Base-by-base conservation (phyloP, 208 protist genomes). In the Acanthamoeba triangularis region DNA sequence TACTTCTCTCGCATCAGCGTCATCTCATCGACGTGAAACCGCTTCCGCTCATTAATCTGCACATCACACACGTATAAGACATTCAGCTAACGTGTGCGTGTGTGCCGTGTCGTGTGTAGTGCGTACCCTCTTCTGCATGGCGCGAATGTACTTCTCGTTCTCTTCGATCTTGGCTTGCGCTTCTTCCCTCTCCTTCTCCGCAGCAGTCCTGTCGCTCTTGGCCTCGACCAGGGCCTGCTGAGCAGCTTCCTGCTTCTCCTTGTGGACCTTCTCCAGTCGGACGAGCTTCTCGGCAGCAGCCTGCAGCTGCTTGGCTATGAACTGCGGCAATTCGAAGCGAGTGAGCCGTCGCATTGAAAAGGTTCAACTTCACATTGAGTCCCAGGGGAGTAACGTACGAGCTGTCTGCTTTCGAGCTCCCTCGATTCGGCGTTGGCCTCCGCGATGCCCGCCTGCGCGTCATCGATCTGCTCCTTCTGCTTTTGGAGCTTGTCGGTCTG, bases 381-480 rank as follows among this genome's bases (percentile, higher is more conserved):
- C 33, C 3, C 30, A n/a, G 37, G 37, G 14, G 37, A 28, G 8
- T 3, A n/a, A 67, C 61, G 72, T 44, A 80, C 72, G 25, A 49
- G 72, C 33, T 80, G 35, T 13, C 37, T 80, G 72, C 35, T 47
- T 20, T 80, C 72, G 11, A 80, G 72, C 37, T 80, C 72, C 10
- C 72, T 33, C 37, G 72, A 80, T 30, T 80, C 72, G 13, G 72
- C 30, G 18, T 20, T 80, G 72, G 72, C 72, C 33, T 80, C 72
- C 1, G 72, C 35, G 33, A 80, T 80, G 37, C 72, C 33, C 37
- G 72, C 8, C 33, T 80, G 72, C 18, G 72, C 72, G 30, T 80
- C 72, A 11, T 80, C 72, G 72, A 80, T 80, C n/a, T 80, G 72
- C 37, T 80, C 72, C 72, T 80, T 80, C 72, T 49, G 72, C 23